phyloP scores from a whole-genome alignment of 164 flowering plant genomes.

The Aristolochia californica region DNA sequence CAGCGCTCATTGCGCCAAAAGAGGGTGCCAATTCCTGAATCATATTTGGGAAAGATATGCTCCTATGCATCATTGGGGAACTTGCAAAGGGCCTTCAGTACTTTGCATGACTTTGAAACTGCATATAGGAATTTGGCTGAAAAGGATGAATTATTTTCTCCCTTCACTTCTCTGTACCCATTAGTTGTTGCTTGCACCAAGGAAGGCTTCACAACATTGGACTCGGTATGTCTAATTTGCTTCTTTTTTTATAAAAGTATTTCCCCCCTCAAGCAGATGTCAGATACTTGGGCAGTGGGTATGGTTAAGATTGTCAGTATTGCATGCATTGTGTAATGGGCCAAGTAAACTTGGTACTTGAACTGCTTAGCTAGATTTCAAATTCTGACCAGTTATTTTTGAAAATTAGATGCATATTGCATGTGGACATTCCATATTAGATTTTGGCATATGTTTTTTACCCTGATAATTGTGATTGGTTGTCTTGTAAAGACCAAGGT shows the following conservation, averaged over 20 bases:
- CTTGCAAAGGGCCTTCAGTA: slow-evolving; percentile 58
- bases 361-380: too few species aligned
- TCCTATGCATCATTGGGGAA: slow-evolving; percentile 70
- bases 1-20: slow-evolving; percentile 67
- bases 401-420: too few species aligned
- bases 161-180: slow-evolving; percentile 74
- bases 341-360: too few species aligned
- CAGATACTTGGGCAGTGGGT: too few species aligned
- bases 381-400: too few species aligned
- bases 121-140: slow-evolving; percentile 39
- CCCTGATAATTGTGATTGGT: too few species aligned
- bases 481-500: too few species aligned
- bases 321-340: too few species aligned
- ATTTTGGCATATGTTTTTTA: too few species aligned
- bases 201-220: slow-evolving; percentile 79
- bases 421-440: too few species aligned
- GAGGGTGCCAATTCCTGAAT: slow-evolving; percentile 60
- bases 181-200: slow-evolving; percentile 78
- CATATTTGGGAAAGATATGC: slow-evolving; percentile 64
- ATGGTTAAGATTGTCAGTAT: too few species aligned
- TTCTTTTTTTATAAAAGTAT: background rate
- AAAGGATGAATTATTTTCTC: slow-evolving; percentile 55
- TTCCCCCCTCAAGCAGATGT: background rate
- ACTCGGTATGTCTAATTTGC: slow-evolving; percentile 36
- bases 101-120: slow-evolving; percentile 66